Base-by-base conservation (phyloP, 257 asterid species). In the Oldenlandia corymbosa region DNA sequence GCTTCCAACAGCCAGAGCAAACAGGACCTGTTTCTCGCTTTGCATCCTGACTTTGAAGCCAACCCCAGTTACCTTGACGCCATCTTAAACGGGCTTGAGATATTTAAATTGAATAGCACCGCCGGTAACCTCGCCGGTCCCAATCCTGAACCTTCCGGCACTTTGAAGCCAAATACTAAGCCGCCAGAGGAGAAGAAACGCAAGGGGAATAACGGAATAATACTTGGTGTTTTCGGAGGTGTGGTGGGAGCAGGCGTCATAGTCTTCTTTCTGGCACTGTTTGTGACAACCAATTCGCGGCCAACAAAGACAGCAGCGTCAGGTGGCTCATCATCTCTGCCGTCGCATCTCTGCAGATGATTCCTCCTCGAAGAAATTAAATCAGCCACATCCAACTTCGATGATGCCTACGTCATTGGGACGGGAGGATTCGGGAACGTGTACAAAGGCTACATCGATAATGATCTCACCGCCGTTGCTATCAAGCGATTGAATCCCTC, bases 381-480 rank as follows among this genome's bases (percentile, higher is more conserved):
- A 68, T 10, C 75, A 0, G 85, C 84, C 5, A 84, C 89, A 3
- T 56, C 57, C 32, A 70, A 79, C 66, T 87, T 87, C 52, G 64
- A 80, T 5, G 63, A 72, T 21, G 69, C 17, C 20, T 73, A 60
- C 31, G 64, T 86, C n/a, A 61, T 84, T 13, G 91, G 95, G 0
- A 50, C 10, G 5, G 91, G 87, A 31, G 91, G 95, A 1, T 86
- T 86, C 12, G 87, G 91, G 21, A 84, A 79, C 20, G 91, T 82
- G n/a, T 86, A 86, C 76, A 78, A 66, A 68, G 83, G 87, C 10
- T 69, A 48, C 65, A 67, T 80, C 10, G 84, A 74, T 64, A 56
- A 51, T 12, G 72, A 65, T n/a, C 31, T 68, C 54, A 76, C 81
- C 26, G 5, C 70, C 3, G 87, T 85, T 23, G 87, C 87, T 0